phyloP scores from a whole-genome alignment of 768 basidiomycete species.

The Sarcomyxa edulis region DNA sequence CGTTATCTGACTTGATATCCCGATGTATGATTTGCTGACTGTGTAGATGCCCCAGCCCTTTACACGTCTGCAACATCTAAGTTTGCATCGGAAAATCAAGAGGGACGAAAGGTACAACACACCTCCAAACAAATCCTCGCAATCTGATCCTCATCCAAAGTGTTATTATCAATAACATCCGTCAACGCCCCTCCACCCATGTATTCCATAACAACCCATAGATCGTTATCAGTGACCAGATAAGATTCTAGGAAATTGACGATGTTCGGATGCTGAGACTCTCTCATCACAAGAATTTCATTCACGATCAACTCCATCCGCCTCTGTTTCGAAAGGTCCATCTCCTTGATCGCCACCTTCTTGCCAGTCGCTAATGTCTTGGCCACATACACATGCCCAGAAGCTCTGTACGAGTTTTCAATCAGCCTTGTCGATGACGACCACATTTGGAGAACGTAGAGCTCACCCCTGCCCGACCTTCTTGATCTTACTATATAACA shows the following conservation, averaged over 20 bases:
- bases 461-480: slow-evolving; percentile 98
- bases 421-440: background rate
- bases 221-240: slow-evolving; percentile 79
- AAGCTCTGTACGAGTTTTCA: slow-evolving; percentile 69
- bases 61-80: slow-evolving; percentile 71
- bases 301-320: slow-evolving; percentile 97
- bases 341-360: slow-evolving; percentile 97
- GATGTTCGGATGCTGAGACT: slow-evolving; percentile 94
- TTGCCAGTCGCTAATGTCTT: slow-evolving; percentile 79
- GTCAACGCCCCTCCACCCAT: slow-evolving; percentile 99
- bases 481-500: slow-evolving; percentile 92
- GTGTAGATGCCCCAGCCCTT: slow-evolving; percentile 89
- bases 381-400: slow-evolving; percentile 96
- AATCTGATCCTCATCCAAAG: slow-evolving; percentile 92
- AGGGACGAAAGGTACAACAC: too few species aligned
- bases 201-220: slow-evolving; percentile 99
- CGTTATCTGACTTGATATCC: slow-evolving; percentile 96
- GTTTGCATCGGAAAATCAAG: too few species aligned
- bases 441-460: slow-evolving; percentile 8
- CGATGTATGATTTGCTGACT: slow-evolving; percentile 94
- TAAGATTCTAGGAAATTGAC: slow-evolving; percentile 94
- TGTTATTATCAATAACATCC: slow-evolving; percentile 96
- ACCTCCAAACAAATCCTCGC: slow-evolving; percentile 90
- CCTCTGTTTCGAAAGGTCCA: slow-evolving; percentile 93
- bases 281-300: slow-evolving; percentile 98